Conservation (phyloP, 352 stramenopile species). For the Globisporangium uncinulatum region DNA sequence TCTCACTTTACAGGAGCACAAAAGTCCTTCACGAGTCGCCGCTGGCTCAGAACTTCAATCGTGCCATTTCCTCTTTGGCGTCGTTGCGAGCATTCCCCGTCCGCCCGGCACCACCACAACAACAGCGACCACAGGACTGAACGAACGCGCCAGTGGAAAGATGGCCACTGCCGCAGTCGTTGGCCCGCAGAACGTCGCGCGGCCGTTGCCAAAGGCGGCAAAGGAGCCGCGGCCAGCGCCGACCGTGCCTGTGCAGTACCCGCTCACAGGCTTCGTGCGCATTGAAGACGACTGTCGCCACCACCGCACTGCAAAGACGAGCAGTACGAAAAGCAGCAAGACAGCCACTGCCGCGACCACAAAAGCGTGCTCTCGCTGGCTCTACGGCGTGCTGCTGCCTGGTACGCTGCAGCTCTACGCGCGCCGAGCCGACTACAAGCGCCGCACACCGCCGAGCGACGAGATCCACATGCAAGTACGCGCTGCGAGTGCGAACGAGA, state of each 20-base stretch:
- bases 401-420: conserved; percentile 46
- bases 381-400: conserved; percentile 42
- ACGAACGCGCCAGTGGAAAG: neutral
- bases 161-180: conserved; percentile 5
- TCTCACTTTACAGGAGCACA: too few species aligned
- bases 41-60: neutral
- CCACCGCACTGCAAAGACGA: neutral
- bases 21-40: neutral
- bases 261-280: conserved; percentile 43
- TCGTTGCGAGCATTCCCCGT: neutral
- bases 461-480: conserved; percentile 36
- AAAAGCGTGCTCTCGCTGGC: conserved; percentile 48
- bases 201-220: neutral
- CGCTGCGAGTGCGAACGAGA: conserved; percentile 32
- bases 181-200: neutral
- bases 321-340: neutral
- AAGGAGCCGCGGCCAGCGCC: conserved; percentile 1
- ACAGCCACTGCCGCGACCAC: neutral
- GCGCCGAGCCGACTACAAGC: conserved; percentile 54
- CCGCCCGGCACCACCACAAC: too few species aligned
- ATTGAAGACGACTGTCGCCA: conserved; percentile 40
- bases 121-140: neutral
- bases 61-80: neutral
- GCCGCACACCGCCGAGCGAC: conserved; percentile 35
- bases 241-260: conserved; percentile 5